Evolutionary conservation across 2,329 filamentous ascomycete species (phyloP).

Genomic region (Phaeoacremonium minimum): DNA sequence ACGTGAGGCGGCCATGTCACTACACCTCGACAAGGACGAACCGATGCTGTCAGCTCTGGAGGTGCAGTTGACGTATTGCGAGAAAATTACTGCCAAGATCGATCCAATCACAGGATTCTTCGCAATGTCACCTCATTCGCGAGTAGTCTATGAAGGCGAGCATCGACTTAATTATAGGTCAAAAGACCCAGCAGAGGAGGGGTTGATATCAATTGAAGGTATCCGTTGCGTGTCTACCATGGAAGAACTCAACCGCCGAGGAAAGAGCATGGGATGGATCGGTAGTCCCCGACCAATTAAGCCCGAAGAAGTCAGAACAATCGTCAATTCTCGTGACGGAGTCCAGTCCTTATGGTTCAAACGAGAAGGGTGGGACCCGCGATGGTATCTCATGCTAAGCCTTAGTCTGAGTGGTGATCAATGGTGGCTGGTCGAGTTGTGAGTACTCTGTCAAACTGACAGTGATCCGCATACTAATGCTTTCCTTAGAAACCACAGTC

Average conservation of each 20-base stretch:
- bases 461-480: conserved; percentile 1
- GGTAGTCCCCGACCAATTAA: conserved; percentile 42
- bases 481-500: conserved; percentile 2
- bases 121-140: conserved; percentile 62
- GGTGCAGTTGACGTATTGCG: conserved; percentile 64
- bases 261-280: conserved; percentile 62
- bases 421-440: conserved; percentile 73
- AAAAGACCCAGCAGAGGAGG: conserved; percentile 53
- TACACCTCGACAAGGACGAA: conserved; percentile 55
- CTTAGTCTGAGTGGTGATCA: conserved; percentile 69
- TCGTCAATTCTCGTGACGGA: conserved; percentile 53
- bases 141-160: conserved; percentile 54
- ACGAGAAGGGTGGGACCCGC: conserved; percentile 64
- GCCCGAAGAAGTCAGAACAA: conserved; percentile 51
- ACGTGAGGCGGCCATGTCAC: conserved; percentile 51
- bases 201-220: conserved; percentile 51
- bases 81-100: conserved; percentile 59
- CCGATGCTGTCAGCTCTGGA: conserved; percentile 64
- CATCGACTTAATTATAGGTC: conserved; percentile 55
- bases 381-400: conserved; percentile 70
- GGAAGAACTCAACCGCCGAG: conserved; percentile 56
- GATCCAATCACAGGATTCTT: conserved; percentile 78
- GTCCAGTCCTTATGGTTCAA: conserved; percentile 66
- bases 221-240: conserved; percentile 59
- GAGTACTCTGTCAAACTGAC: conserved; percentile 22